A percentile compares a stretch with the other conserved stretches of the same genome.
These are phyloP conservation scores for Monilinia fructicola DNA, from an alignment of 2,329 filamentous ascomycete genomes.

Conservation along the genomic window DNA sequence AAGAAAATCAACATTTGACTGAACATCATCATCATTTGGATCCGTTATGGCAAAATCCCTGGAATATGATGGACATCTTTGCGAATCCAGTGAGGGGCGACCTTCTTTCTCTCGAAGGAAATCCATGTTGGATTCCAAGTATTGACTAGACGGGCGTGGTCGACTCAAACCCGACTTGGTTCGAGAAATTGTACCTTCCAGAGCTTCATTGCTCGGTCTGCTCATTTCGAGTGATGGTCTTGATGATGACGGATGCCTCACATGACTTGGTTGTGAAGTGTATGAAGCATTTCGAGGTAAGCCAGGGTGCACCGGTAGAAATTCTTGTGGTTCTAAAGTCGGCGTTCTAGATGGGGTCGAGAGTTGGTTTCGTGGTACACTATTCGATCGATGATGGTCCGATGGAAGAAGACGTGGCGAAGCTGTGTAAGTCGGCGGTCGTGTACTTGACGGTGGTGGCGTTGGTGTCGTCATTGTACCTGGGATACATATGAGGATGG, in stretches of 20 bases:
- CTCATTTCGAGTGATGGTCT: constrained; percentile 70
- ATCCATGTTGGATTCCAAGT: constrained; percentile 79
- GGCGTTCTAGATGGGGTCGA: constrained; percentile 25
- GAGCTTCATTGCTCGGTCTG: constrained; percentile 63
- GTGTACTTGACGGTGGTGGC: constrained; percentile 41
- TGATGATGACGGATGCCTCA: constrained; percentile 50
- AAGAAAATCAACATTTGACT: constrained; percentile 81
- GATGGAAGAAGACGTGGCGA: constrained; percentile 33
- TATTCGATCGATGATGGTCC: constrained; percentile 52
- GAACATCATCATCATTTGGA: constrained; percentile 52
- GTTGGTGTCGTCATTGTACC: constrained; percentile 74
- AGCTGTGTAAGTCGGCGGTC: constrained; percentile 31
- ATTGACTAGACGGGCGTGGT: constrained; percentile 76
- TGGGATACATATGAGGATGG: constrained; percentile 54
- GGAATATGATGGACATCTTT: constrained; percentile 38
- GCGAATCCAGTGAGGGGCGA: constrained; percentile 34
- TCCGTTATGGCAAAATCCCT: constrained; percentile 38
- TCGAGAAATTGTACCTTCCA: constrained; percentile 56
- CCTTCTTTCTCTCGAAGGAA: constrained; percentile 75
- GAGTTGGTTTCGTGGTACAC: constrained; percentile 44
- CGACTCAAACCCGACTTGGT: constrained; percentile 65
- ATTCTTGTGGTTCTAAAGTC: constrained; percentile 32
- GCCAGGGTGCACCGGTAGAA: constrained; percentile 28
- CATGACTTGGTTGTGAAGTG: constrained; percentile 42
- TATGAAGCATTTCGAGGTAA: constrained; percentile 39